Percentiles rank a stretch among this genome's conserved stretches.
Evolutionary conservation across 306 rosid species (phyloP).

Genomic region (Begonia fuchsioides): DNA sequence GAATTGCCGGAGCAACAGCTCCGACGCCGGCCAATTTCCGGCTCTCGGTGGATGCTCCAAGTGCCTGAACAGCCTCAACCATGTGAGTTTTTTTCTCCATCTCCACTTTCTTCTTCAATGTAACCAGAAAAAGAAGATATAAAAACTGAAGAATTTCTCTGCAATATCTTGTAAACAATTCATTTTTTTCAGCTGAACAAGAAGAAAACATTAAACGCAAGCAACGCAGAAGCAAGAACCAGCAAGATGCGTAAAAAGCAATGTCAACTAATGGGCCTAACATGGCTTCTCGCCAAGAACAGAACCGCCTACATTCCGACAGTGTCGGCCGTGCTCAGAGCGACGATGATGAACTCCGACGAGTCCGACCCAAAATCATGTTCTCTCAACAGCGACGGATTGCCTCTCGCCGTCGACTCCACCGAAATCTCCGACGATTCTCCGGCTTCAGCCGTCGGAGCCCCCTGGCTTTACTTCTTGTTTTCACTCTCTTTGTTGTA

Average conservation of each 20-base stretch:
- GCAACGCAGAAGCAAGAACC: conserved; percentile 71
- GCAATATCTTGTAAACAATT: conserved; percentile 4
- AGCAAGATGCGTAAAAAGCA: conserved; percentile 75
- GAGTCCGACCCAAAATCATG: no score
- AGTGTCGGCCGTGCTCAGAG: conserved; percentile 50
- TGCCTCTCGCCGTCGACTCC: conserved; percentile 95
- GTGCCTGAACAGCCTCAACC: conserved; percentile 52
- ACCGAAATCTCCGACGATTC: conserved; percentile 44
- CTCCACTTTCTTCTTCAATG: no score
- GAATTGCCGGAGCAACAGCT: conserved; percentile 39
- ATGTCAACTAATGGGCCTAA: conserved; percentile 82
- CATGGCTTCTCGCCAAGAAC: conserved; percentile 91
- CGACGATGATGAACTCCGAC: conserved; percentile 49
- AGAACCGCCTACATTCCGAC: conserved; percentile 66
- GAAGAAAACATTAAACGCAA: conserved; percentile 55
- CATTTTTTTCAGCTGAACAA: conserved; percentile 61
- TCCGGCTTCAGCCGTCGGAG: conserved; percentile 24
- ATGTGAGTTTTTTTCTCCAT: conserved; percentile 30
- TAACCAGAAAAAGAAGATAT: no score
- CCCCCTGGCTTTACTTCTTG: conserved; percentile 23
- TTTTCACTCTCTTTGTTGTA: conserved; percentile 18
- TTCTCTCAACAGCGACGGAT: conserved; percentile 82
- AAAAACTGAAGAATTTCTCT: no score
- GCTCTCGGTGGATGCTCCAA: conserved; percentile 92
- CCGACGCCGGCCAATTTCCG: conserved; percentile 41